Base-by-base conservation (phyloP, 2,329 filamentous ascomycete genomes). In the Phymatotrichopsis omnivora region DNA sequence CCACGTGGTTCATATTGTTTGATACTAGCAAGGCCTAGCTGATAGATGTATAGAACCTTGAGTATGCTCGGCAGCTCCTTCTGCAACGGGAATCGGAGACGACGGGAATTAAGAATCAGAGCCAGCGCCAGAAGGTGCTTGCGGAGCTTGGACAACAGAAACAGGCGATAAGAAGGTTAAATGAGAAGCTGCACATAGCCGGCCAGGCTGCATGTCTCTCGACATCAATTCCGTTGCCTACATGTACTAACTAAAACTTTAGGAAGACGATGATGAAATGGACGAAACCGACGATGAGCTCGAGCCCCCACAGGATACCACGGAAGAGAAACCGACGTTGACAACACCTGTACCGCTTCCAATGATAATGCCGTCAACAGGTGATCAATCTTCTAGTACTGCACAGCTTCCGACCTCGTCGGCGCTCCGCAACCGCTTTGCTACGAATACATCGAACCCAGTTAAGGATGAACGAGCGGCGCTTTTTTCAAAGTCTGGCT, bases 51-150 rank as follows among this genome's bases (percentile, higher is more conserved):
- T 23, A 55, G 49, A 56, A 56, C 36, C 49, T 56, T 22, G 53
- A 56, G 25, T 51, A 56, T 33, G 49, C 53, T 3, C 52, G 53
- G n/a, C 51, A 52, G 20, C 46, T 56, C 23, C 49, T 56, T 27
- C 49, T 53, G 34, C 29, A 27, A 4, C 43, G 54, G 7, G 52
- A 56, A 25, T 36, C 45, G 11, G 42, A 49, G 22, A 31, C 40
- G 3, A 33, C 37, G 11, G 35, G 36, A 10, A 47, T 51, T 14
- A 27, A 38, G 16, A 48, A 30, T 28, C 32, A 25, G 12, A 14
- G 37, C 14, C 42, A 42, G 32, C 45, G 49, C n/a, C 52, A 56
- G 37, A 41, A 41, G 10, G 30, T 31, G 16, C 42, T 51, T 31
- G 31, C 45, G 3, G 45, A 51, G 16, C 39, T 56, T 10, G 38